Percentiles rank a stretch among this genome's conserved stretches.
These are phyloP conservation scores for Stereocaulon alpinum DNA, from an alignment of 495 filamentous ascomycete genomes.

Conservation along the genomic window DNA sequence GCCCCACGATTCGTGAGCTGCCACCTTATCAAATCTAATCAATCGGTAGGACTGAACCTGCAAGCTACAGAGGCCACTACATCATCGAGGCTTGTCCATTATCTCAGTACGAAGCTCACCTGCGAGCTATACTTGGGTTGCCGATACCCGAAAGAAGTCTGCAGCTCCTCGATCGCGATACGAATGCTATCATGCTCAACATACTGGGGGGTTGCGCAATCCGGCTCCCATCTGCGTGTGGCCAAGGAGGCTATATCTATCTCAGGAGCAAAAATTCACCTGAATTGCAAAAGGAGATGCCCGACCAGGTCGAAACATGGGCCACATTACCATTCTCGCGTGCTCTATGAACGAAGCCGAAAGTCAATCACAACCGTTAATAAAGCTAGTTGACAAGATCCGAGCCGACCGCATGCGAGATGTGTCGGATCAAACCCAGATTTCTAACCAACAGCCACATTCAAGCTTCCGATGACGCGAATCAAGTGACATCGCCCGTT, in stretches of 20 bases:
- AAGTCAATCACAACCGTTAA: conserved; percentile 51
- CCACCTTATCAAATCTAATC: conserved; percentile 3
- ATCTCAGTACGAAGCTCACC: conserved; percentile 85
- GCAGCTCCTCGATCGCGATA: conserved; percentile 46
- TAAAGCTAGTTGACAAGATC: conserved; percentile 52
- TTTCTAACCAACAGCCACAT: conserved; percentile 3
- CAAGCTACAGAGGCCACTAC: conserved; percentile 55
- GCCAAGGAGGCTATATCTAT: conserved; percentile 53
- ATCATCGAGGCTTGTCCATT: conserved; percentile 87
- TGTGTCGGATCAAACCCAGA: conserved; percentile 25
- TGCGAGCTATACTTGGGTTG: conserved; percentile 73
- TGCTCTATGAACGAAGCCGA: conserved; percentile 62
- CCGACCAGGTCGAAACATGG: conserved; percentile 88
- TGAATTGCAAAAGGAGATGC: conserved; percentile 81
- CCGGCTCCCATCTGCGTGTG: conserved; percentile 58
- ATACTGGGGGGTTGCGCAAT: conserved; percentile 67
- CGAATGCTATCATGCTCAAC: conserved; percentile 84
- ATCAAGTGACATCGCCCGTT: conserved; percentile 40
- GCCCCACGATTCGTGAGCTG: conserved; percentile 66
- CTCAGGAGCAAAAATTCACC: conserved; percentile 58
- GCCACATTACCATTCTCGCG: conserved; percentile 72
- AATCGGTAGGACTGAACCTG: neutral
- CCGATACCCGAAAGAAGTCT: conserved; percentile 55
- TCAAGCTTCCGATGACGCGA: neutral
- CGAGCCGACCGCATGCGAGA: conserved; percentile 45